Percentiles rank a stretch among this genome's conserved stretches.
These are phyloP conservation scores for Mycosphaerella sp. DNA, from an alignment of 2,329 filamentous ascomycete species.

Conservation along the genomic window DNA sequence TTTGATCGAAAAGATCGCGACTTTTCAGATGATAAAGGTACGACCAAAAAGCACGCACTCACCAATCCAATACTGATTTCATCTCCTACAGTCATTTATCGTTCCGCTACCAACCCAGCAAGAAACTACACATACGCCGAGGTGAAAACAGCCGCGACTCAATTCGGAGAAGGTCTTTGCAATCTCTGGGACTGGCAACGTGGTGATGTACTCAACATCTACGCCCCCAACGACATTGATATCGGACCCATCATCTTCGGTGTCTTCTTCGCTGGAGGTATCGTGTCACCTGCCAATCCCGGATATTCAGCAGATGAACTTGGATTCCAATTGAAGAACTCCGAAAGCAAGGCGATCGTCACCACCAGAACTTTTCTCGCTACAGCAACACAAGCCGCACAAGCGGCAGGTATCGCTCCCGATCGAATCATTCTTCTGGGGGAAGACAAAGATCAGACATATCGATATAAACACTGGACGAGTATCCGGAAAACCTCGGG, in stretches of 20 bases:
- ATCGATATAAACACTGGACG: conserved; percentile 63
- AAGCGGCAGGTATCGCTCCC: conserved; percentile 60
- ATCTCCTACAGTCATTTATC: conserved; percentile 59
- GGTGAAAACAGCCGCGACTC: conserved; percentile 57
- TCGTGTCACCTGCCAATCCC: conserved; percentile 81
- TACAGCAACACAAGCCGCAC: conserved; percentile 61
- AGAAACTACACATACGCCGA: conserved; percentile 65
- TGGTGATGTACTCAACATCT: conserved; percentile 76
- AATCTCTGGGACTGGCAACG: conserved; percentile 71
- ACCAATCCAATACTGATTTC: not conserved
- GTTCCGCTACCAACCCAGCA: conserved; percentile 59
- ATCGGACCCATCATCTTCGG: conserved; percentile 57
- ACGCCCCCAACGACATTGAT: conserved; percentile 80
- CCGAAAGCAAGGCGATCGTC: conserved; percentile 64
- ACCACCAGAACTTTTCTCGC: conserved; percentile 65
- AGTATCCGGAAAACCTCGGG: conserved; percentile 59
- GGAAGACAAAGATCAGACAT: conserved; percentile 54
- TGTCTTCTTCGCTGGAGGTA: conserved; percentile 73
- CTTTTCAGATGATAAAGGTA: conserved; percentile 70
- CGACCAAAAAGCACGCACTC: too few species aligned
- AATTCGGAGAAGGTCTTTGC: conserved; percentile 76
- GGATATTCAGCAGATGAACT: conserved; percentile 79
- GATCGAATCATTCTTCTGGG: conserved; percentile 72
- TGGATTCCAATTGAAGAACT: conserved; percentile 75
- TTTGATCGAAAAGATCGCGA: conserved; percentile 62